phyloP scores from a whole-genome alignment of 805 yeast genomes.

The Scheffersomyces spartinae region DNA sequence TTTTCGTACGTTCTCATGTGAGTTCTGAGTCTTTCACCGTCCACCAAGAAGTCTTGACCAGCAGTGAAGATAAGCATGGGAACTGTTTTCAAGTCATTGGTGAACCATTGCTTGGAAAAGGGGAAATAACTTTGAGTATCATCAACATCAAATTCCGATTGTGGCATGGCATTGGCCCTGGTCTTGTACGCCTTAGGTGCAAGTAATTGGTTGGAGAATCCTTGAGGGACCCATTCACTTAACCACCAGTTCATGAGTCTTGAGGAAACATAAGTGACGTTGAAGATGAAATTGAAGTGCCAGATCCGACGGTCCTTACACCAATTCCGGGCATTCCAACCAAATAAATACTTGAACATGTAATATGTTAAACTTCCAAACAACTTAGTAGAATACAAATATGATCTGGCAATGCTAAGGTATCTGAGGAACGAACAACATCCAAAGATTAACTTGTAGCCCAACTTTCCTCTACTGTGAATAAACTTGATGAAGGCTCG shows the following conservation, averaged over 20 bases:
- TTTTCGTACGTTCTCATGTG: conserved; percentile 57
- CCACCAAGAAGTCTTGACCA: conserved; percentile 63
- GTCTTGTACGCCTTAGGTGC: conserved; percentile 18
- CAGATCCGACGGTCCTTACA: conserved; percentile 47
- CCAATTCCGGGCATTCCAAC: conserved; percentile 77
- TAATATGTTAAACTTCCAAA: conserved; percentile 61
- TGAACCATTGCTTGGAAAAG: conserved; percentile 44
- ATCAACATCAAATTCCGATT: conserved; percentile 30
- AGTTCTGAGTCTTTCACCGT: conserved; percentile 53
- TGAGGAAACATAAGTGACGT: conserved; percentile 75
- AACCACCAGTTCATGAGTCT: conserved; percentile 93
- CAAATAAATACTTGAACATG: conserved; percentile 79
- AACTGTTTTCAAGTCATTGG: conserved; percentile 29
- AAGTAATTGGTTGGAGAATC: conserved; percentile 27
- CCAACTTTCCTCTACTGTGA: conserved; percentile 34
- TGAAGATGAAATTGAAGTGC: conserved; percentile 68
- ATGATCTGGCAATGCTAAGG: conserved; percentile 47
- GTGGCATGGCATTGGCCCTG: conserved; percentile 10
- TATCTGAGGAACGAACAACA: conserved; percentile 66
- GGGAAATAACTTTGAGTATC: conserved; percentile 42
- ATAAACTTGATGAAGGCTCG: conserved; percentile 52
- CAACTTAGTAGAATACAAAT: conserved; percentile 24
- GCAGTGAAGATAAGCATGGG: conserved; percentile 65
- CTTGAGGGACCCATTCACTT: conserved; percentile 23
- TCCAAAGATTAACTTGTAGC: conserved; percentile 55